phyloP scores from a whole-genome alignment of 2,329 filamentous ascomycete species.

The Fusarium irregulare region DNA sequence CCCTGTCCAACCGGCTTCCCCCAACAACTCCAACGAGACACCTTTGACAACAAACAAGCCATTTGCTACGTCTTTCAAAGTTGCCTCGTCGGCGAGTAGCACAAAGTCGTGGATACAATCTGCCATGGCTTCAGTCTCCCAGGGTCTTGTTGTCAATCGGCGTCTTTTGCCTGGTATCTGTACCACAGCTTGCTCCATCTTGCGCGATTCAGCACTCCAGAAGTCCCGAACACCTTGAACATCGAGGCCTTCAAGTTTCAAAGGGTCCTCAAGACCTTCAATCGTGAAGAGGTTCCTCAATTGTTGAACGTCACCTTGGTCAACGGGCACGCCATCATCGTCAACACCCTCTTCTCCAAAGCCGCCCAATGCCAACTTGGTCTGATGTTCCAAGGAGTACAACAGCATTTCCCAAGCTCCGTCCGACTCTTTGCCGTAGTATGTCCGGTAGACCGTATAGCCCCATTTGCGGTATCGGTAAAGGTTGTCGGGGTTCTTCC shows the following conservation, averaged over 20 bases:
- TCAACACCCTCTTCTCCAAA: not conserved
- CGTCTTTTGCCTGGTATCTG: not conserved
- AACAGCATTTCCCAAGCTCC: not conserved
- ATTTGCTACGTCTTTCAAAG: not conserved
- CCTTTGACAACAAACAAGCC: constrained; percentile 4
- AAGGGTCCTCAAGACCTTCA: not conserved
- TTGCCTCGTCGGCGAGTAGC: not conserved
- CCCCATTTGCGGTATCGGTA: not conserved
- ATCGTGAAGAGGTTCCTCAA: not conserved
- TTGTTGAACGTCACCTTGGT: not conserved
- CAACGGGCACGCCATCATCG: not conserved
- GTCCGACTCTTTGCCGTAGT: not conserved
- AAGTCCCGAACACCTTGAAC: not conserved
- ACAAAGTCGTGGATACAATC: not conserved
- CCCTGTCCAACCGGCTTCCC: not conserved
- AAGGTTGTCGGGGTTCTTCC: not conserved
- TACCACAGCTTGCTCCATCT: not conserved
- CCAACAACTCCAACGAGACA: not conserved
- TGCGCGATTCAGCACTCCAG: not conserved
- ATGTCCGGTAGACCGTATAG: not conserved
- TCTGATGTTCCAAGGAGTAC: not conserved
- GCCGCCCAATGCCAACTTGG: not conserved
- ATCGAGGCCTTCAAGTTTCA: not conserved
- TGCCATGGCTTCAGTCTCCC: not conserved
- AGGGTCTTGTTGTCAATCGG: not conserved